Evolutionary conservation across 768 basidiomycete genomes (phyloP), one percentile per base, ranked within the genome.

Genomic region (Grammothele lineata): DNA sequence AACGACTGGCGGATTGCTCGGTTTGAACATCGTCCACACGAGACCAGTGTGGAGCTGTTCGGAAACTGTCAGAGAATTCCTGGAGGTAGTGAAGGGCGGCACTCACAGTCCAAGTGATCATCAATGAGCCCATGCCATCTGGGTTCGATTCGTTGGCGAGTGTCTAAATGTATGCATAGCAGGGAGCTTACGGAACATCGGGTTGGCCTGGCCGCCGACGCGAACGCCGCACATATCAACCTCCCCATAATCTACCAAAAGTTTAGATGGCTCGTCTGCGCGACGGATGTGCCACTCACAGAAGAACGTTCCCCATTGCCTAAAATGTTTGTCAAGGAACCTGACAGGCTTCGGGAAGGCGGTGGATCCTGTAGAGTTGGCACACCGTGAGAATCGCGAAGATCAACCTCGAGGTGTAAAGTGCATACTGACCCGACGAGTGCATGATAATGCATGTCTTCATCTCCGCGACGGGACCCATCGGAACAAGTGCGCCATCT

Each of bases 301-400:
- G 2, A 46, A 26, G 1, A 37, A 23, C 10, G 27, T 42, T 17
- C 40, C 45, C 58, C 55, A 53, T 37, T 60, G 37, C 7, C 50
- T 38, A 24, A 62, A 33, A 27, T 45, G 32, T 15, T 23, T 38
- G 33, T 61, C 45, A 8, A 51, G 53, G 33, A 55, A 32, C 3
- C 50, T 45, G 24, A 62, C 56, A 3, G 61, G 56, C 46, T 65
- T 66, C 4, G 63, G 62, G 43, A 63, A 60, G 0, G 61, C 54
- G 8, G 63, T 62, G 3, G 65, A 63, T 7, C 65, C 64, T 43
- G 37, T 4, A 44, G 19, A n/a, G 35, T 24, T 23, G n/a, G n/a
- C n/a, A n/a, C n/a, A n/a, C 18, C 7, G 43, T 52, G 6, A 23
- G 41, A 5, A 47, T 12, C 18, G 56, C 52, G 10, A 66, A 65